Conservation (phyloP, 2,329 filamentous ascomycete species). For the Microdochium trichocladiopsis region DNA sequence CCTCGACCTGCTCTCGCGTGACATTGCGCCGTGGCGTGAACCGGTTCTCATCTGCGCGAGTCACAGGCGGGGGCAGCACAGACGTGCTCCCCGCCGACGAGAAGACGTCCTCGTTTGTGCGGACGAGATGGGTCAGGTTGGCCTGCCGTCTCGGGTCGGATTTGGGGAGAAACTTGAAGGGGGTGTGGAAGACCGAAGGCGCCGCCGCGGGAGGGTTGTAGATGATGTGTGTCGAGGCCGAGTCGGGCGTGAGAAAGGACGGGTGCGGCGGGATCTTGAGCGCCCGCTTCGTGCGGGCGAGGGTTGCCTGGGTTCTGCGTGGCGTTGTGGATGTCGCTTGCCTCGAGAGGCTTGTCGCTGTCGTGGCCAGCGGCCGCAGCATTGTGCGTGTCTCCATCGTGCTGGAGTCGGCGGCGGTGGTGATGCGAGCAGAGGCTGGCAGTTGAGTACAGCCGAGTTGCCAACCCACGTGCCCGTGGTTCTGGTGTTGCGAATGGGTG, state of each 20-base stretch:
- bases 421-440: neutral
- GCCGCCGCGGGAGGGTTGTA: slow-evolving; percentile 50
- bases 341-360: slow-evolving; percentile 1
- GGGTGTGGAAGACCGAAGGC: slow-evolving; percentile 56
- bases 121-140: slow-evolving; percentile 29
- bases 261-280: slow-evolving; percentile 55
- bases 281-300: slow-evolving; percentile 45
- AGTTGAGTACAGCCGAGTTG: neutral
- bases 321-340: slow-evolving; percentile 11
- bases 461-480: too few relatives aligned
- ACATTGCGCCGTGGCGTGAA: slow-evolving; percentile 38
- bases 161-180: slow-evolving; percentile 57
- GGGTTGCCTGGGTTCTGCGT: slow-evolving; percentile 42
- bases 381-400: slow-evolving; percentile 18
- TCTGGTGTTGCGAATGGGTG: too few relatives aligned
- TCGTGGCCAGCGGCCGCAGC: slow-evolving; percentile 11
- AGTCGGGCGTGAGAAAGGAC: slow-evolving; percentile 39
- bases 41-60: slow-evolving; percentile 4
- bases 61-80: slow-evolving; percentile 23
- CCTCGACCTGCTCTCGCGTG: slow-evolving; percentile 45
- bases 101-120: slow-evolving; percentile 2
- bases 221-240: slow-evolving; percentile 34
- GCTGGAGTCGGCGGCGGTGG: neutral
- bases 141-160: slow-evolving; percentile 45
- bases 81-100: slow-evolving; percentile 7